Evolutionary conservation across 345 rosid species (phyloP).

Genomic region (Combretum micranthum): DNA sequence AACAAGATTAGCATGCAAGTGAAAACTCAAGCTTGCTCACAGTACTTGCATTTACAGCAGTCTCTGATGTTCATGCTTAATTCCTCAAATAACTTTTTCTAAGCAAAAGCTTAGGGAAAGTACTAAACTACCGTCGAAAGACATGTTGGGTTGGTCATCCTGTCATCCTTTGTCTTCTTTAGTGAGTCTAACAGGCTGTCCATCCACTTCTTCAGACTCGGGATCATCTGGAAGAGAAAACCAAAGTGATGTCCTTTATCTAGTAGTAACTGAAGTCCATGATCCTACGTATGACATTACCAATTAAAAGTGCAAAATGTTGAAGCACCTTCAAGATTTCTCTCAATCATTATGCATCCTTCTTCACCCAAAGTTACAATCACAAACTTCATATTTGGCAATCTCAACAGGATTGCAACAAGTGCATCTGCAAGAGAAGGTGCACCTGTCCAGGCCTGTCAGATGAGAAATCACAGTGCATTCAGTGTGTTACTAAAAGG

Average conservation of each 20-base stretch:
- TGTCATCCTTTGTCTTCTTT: slow-evolving; percentile 42
- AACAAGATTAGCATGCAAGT: too few species aligned
- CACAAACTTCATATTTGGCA: slow-evolving; percentile 75
- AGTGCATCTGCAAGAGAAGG: slow-evolving; percentile 65
- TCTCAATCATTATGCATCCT: slow-evolving; percentile 86
- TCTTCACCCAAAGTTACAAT: slow-evolving; percentile 82
- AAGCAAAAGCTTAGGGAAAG: too few species aligned
- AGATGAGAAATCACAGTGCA: too few species aligned
- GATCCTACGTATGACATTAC: not conserved
- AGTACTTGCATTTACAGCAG: too few species aligned
- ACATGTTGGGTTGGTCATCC: slow-evolving; percentile 36
- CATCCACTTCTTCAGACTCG: slow-evolving; percentile 46
- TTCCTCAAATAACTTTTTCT: too few species aligned
- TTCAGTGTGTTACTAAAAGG: too few species aligned
- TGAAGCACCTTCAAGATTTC: slow-evolving; percentile 50
- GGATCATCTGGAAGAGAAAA: slow-evolving; percentile 18
- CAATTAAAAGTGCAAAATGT: not conserved
- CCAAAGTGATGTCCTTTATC: not conserved
- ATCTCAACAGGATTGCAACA: slow-evolving; percentile 62
- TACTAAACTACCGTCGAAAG: slow-evolving; percentile 42
- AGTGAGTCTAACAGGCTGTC: slow-evolving; percentile 52
- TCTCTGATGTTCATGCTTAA: too few species aligned
- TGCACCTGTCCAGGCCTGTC: slow-evolving; percentile 75
- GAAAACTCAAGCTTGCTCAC: too few species aligned
- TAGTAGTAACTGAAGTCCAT: too few species aligned